phyloP scores from a whole-genome alignment of 805 yeast species.

The Pichia scutulata region DNA sequence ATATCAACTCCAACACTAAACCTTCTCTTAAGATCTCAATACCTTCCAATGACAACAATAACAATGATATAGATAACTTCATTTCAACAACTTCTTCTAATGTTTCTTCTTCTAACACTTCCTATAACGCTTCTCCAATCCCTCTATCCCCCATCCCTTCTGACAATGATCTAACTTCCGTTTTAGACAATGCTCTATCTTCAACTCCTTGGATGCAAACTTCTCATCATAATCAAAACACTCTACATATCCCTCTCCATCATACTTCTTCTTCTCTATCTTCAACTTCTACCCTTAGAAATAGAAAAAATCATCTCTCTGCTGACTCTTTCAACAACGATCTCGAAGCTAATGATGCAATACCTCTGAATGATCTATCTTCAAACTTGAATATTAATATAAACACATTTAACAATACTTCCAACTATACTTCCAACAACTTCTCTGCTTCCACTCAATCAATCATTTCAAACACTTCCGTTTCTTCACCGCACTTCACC shows the following conservation, averaged over 20 bases:
- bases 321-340: constrained; percentile 5
- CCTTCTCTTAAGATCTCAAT: not conserved
- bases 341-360: constrained; percentile 9
- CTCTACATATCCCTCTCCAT: not conserved
- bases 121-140: not conserved
- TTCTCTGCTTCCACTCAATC: too few relatives aligned
- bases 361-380: constrained; percentile 10
- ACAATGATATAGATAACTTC: too few relatives aligned
- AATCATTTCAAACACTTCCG: not conserved
- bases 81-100: too few relatives aligned
- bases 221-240: not conserved
- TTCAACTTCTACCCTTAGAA: constrained; percentile 1
- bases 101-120: not conserved
- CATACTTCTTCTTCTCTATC: not conserved
- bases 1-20: not conserved
- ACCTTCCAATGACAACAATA: not conserved
- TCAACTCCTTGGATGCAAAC: constrained; percentile 9
- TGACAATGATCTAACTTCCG: constrained; percentile 6
- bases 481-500: not conserved
- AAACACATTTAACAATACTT: too few relatives aligned
- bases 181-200: constrained; percentile 9
- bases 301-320: not conserved
- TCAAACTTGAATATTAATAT: not conserved
- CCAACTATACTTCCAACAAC: too few relatives aligned
- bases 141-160: not conserved